Evolutionary conservation across 2,329 filamentous ascomycete genomes (phyloP), one percentile per base, ranked within the genome.

Genomic region (Colletotrichum australisinense): DNA sequence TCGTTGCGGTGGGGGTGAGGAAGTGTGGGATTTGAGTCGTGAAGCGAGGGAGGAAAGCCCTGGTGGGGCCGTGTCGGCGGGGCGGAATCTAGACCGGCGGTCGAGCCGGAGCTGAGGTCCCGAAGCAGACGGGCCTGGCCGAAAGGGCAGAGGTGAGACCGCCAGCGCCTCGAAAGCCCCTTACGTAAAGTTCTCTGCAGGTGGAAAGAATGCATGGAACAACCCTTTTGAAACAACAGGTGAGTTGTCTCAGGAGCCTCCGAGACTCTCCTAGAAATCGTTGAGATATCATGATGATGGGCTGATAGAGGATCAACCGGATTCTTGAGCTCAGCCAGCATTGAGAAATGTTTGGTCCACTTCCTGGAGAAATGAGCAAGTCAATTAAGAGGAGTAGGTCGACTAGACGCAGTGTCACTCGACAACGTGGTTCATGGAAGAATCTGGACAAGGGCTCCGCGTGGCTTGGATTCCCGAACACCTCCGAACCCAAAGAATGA

Each of bases 341-440:
- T 49, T 9, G 7, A 49, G 42, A 22, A 22, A 49, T 4, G 3
- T 4, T 49, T 42, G 38, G 4, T 19, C 19, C 42, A 49, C 42
- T 49, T 49, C 19, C 19, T n/a, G 4, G 8, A 49, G n/a, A 4
- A n/a, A 49, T 49, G 42, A 49, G 16, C 19, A n/a, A 2, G 42
- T 49, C 7, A 49, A 22, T 14, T 11, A 11, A 42, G 16, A 42
- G 5, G 3, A 42, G 14, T 42, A 2, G 38, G 38, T 7, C 3
- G 6, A n/a, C 53, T 16, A 55, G 49, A 8, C 9, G 53, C 16
- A n/a, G 6, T 14, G 12, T 26, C 19, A 7, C 24, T 28, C 14
- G 30, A 49, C 28, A 35, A 57, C 14, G 28, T 63, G 65, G 38
- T 63, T 58, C 65, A 63, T 38, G 65, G 69, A 69, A 68, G 52